Base-by-base conservation (phyloP, 805 yeast species). In the Cyberlindnera samutprakarnensis region DNA sequence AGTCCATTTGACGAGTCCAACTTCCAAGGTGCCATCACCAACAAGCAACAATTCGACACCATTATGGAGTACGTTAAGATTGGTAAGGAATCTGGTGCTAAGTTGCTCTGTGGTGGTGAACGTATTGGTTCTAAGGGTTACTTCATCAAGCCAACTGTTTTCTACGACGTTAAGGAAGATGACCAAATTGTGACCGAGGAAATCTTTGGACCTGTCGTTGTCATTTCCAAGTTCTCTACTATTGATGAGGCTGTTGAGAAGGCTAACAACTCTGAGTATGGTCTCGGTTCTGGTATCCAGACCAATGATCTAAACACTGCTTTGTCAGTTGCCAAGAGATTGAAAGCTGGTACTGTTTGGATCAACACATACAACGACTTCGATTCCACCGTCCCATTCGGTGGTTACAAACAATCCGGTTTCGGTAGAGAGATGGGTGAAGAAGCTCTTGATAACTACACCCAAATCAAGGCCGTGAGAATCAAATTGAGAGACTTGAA, bases 371-470 rank as follows among this genome's bases (percentile, higher is more conserved):
- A 79, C 62, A 80, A 80, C 53, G 86, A 78, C 55, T 78, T 80
- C 72, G 75, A 80, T 54, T 72, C 70, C 32, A 63, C 68, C 56
- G 81, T 78, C 56, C 88, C 90, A 62, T 81, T 81, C 53, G 90
- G 90, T 57, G 90, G 90, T 53, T 78, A 62, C 66, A 77, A 78
- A 53, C 78, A 78, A 62, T 75, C 84, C 41, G 90, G 90, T 59
- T 70, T 79, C 56, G 92, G 92, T 57, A 77, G 85, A 68, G 92
- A 81, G 66, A 78, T 81, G 88, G 92, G 92, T 61, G 59, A 60
- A 28, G 87, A 80, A 54, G 86, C 81, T 32, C 69, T 78, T 44
- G 85, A 78, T 44, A 74, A 75, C 64, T 81, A 80, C 68, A 73
- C 81, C 37, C 86, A 79, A 59, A 68, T 67, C 42, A 81, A 80